phyloP scores from a whole-genome alignment of 106 monocot species.

The Triglochin maritima region DNA sequence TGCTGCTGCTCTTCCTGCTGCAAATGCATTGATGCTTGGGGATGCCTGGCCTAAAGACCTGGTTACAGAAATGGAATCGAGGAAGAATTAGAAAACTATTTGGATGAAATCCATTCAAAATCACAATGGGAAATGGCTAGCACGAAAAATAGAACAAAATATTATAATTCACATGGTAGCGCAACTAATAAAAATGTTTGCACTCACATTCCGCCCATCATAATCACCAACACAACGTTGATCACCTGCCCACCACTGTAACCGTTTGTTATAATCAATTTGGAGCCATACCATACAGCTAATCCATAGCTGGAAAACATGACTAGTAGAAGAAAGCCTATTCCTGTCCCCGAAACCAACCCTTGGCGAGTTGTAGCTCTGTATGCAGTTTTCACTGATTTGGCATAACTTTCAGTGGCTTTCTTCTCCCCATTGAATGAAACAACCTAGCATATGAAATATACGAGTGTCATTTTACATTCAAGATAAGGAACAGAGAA shows the following conservation, averaged over 20 bases:
- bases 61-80: background rate
- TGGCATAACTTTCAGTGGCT: slow-evolving; percentile 40
- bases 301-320: slow-evolving; percentile 47
- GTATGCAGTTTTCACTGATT: slow-evolving; percentile 42
- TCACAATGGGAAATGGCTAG: too few species aligned
- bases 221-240: slow-evolving; percentile 42
- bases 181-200: background rate
- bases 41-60: slow-evolving; percentile 58
- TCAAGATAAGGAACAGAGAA: too few species aligned
- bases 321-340: slow-evolving; percentile 32
- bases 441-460: slow-evolving; percentile 35
- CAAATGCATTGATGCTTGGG: slow-evolving; percentile 5
- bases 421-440: slow-evolving; percentile 70
- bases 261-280: slow-evolving; percentile 42
- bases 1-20: slow-evolving; percentile 46
- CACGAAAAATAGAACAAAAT: background rate
- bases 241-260: slow-evolving; percentile 63
- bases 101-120: too few species aligned
- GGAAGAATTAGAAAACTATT: background rate
- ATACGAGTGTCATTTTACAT: too few species aligned
- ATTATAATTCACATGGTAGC: background rate
- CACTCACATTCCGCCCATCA: slow-evolving; percentile 61
- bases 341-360: slow-evolving; percentile 40
- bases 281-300: slow-evolving; percentile 60
- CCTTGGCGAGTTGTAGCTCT: slow-evolving; percentile 40